These are phyloP conservation scores for Yarrowia alimentaria DNA, from an alignment of 805 yeast genomes.

Conservation along the genomic window DNA sequence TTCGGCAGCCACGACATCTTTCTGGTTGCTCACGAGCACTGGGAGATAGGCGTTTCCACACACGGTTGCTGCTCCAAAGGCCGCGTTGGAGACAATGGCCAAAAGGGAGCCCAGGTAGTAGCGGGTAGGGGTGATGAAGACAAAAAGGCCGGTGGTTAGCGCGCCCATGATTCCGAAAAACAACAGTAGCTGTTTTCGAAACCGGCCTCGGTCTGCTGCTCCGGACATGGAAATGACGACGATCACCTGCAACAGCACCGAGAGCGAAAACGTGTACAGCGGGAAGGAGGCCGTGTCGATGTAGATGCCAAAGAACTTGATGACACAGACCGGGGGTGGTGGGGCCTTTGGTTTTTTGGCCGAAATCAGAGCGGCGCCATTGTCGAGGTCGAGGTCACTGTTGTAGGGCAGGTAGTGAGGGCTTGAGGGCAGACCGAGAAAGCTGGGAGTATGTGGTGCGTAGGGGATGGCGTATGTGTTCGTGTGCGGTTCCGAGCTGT, in stretches of 20 bases:
- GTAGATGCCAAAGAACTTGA: constrained; percentile 46
- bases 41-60: constrained; percentile 77
- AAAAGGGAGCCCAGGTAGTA: constrained; percentile 55
- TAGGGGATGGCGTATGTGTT: no score
- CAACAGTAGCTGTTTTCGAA: constrained; percentile 56
- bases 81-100: constrained; percentile 62
- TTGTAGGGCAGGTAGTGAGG: constrained; percentile 4
- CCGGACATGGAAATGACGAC: constrained; percentile 73
- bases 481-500: no score
- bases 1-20: no score
- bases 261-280: constrained; percentile 65
- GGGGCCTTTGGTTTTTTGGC: constrained; percentile 32
- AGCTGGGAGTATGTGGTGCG: no score
- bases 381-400: no score
- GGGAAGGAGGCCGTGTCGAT: constrained; percentile 75
- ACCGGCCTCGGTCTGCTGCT: constrained; percentile 61
- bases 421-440: constrained; percentile 26
- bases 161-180: constrained; percentile 61
- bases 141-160: constrained; percentile 49
- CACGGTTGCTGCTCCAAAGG: constrained; percentile 75
- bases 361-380: no score
- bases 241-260: constrained; percentile 71
- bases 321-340: constrained; percentile 46
- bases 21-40: no score
- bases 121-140: constrained; percentile 42